phyloP scores from a whole-genome alignment of 805 yeast genomes.

The Cyberlindnera amylophila region DNA sequence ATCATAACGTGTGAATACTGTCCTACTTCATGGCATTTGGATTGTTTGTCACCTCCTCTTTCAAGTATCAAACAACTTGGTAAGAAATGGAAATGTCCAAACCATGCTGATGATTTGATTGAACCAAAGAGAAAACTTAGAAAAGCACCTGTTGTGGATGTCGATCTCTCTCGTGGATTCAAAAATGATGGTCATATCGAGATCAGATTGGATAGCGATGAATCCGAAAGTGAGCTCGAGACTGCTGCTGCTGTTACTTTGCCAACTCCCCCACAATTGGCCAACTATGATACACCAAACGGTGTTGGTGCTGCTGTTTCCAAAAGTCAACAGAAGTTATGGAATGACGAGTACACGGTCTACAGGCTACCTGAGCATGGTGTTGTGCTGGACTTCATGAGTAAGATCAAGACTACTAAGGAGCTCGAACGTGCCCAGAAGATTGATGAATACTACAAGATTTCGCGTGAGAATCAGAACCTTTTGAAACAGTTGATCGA shows the following conservation, averaged over 20 bases:
- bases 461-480: slow-evolving; percentile 33
- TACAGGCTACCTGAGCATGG: slow-evolving; percentile 67
- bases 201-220: slow-evolving; percentile 39
- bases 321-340: slow-evolving; percentile 24
- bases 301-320: slow-evolving; percentile 35
- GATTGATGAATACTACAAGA: slow-evolving; percentile 32
- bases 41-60: slow-evolving; percentile 77
- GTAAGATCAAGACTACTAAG: slow-evolving; percentile 39
- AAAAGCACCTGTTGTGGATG: slow-evolving; percentile 51
- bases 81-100: slow-evolving; percentile 87
- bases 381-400: slow-evolving; percentile 64
- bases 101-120: slow-evolving; percentile 47
- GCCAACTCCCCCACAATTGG: slow-evolving; percentile 35
- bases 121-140: slow-evolving; percentile 44
- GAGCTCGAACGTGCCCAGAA: slow-evolving; percentile 30
- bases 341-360: slow-evolving; percentile 41
- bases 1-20: slow-evolving; percentile 83
- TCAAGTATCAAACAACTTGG: slow-evolving; percentile 70
- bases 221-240: slow-evolving; percentile 27
- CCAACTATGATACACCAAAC: slow-evolving; percentile 29
- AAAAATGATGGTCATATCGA: slow-evolving; percentile 58
- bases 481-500: slow-evolving; percentile 31
- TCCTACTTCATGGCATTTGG: slow-evolving; percentile 80
- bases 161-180: slow-evolving; percentile 47
- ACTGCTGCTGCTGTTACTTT: slow-evolving; percentile 28